Evolutionary conservation across 1,284 basidiomycete genomes (phyloP).

Genomic region (Coniophora puteana): DNA sequence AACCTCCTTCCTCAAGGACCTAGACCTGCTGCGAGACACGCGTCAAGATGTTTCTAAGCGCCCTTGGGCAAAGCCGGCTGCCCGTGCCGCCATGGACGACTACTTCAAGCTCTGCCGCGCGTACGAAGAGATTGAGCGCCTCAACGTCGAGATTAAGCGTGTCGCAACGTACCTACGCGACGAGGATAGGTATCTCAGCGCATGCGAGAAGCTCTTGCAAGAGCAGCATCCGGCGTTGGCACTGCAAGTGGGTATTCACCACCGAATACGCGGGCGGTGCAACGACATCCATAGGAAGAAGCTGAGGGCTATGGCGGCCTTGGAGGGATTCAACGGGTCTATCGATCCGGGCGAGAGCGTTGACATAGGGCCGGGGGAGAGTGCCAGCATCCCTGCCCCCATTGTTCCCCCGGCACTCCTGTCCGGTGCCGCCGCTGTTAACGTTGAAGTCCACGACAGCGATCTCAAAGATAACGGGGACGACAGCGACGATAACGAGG

Average conservation of each 20-base stretch:
- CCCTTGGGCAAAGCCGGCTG: conserved; percentile 24
- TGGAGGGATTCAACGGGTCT: neutral
- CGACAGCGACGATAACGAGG: neutral
- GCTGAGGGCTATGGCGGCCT: neutral
- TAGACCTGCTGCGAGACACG: conserved; percentile 29
- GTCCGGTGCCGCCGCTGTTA: neutral
- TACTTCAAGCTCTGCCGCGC: conserved; percentile 26
- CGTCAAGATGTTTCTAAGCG: conserved; percentile 23
- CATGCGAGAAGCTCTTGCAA: neutral
- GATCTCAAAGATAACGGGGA: neutral
- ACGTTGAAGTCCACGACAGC: neutral
- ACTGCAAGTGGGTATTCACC: neutral
- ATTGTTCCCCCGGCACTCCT: neutral
- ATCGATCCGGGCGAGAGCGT: neutral
- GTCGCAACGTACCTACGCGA: conserved; percentile 23
- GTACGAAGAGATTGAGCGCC: conserved; percentile 26
- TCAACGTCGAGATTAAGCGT: conserved; percentile 27
- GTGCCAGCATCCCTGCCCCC: neutral
- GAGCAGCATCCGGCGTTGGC: neutral
- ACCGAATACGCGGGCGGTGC: neutral
- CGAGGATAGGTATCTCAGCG: conserved; percentile 10
- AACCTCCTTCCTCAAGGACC: conserved; percentile 31
- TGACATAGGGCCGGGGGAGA: neutral
- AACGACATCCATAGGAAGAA: neutral
- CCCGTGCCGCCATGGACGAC: conserved; percentile 22